Percentiles rank a stretch among this genome's conserved stretches.
These are phyloP conservation scores for Bathelium albidoporum DNA, from an alignment of 495 filamentous ascomycete genomes.

Conservation along the genomic window DNA sequence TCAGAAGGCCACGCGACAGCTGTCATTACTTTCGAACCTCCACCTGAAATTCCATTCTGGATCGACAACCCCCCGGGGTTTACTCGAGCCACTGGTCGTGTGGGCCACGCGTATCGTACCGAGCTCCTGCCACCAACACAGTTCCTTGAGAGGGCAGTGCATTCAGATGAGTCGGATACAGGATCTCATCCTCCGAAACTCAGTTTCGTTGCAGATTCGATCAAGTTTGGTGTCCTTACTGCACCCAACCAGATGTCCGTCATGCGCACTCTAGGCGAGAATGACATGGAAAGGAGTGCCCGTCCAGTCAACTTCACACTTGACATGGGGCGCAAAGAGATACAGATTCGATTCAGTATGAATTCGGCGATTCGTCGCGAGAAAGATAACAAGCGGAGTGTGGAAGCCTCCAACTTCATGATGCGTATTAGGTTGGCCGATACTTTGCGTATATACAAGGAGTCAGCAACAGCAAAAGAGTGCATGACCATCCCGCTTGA, in stretches of 20 bases:
- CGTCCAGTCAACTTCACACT: conserved; percentile 23
- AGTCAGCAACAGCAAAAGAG: conserved; percentile 24
- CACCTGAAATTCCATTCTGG: no score
- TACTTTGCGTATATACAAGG: conserved; percentile 45
- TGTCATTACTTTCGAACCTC: conserved; percentile 10
- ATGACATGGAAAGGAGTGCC: conserved; percentile 4
- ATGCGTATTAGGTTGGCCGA: conserved; percentile 56
- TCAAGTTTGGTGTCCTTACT: conserved; percentile 44
- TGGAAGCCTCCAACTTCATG: conserved; percentile 2
- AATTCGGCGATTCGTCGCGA: background rate
- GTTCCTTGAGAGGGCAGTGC: conserved; percentile 15
- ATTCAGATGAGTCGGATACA: conserved; percentile 14
- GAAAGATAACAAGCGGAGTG: background rate
- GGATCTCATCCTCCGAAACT: conserved; percentile 17
- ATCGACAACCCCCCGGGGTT: no score
- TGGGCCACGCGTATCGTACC: background rate
- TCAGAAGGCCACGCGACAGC: background rate
- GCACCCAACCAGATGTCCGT: conserved; percentile 38
- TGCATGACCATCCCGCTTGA: conserved; percentile 50
- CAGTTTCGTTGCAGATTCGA: conserved; percentile 10
- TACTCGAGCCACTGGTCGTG: background rate
- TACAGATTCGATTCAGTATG: conserved; percentile 26
- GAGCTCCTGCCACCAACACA: background rate
- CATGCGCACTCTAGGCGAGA: conserved; percentile 32
- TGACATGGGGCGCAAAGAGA: conserved; percentile 24